Conservation (phyloP, 2,329 filamentous ascomycete species). For the Anisogramma anomala region DNA sequence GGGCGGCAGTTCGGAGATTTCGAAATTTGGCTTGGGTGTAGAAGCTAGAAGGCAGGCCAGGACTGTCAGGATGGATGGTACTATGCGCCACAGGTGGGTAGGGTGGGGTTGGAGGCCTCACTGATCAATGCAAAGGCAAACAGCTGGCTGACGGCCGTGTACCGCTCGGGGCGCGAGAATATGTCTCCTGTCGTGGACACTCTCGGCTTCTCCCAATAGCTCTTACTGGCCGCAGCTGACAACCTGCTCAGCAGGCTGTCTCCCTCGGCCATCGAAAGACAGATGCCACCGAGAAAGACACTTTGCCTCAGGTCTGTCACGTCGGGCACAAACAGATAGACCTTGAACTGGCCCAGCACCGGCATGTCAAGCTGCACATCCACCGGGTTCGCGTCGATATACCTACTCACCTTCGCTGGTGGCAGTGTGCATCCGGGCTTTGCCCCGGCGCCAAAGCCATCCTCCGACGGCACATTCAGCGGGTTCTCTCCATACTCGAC, state of each 20-base stretch:
- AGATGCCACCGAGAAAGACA: constrained; percentile 22
- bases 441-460: constrained; percentile 10
- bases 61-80: not conserved
- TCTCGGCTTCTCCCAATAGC: constrained; percentile 49
- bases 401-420: constrained; percentile 38
- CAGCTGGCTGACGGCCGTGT: constrained; percentile 54
- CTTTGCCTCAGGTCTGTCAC: constrained; percentile 9
- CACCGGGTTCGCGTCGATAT: constrained; percentile 42
- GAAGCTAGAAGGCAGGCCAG: constrained; percentile 29
- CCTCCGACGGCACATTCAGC: constrained; percentile 3
- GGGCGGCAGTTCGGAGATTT: constrained; percentile 52
- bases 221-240: constrained; percentile 46
- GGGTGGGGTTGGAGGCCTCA: constrained; percentile 24
- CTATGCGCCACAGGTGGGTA: no score
- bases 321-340: constrained; percentile 33
- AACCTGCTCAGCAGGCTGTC: constrained; percentile 48
- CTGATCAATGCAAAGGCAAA: constrained; percentile 61
- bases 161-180: constrained; percentile 56
- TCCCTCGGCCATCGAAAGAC: constrained; percentile 37
- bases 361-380: constrained; percentile 44
- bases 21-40: constrained; percentile 50
- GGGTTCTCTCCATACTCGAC: constrained; percentile 31
- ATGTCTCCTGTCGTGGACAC: constrained; percentile 48
- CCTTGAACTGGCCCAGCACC: constrained; percentile 39
- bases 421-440: constrained; percentile 26